phyloP scores from a whole-genome alignment of 305 asterid genomes.

The Fraxinus paxiana region DNA sequence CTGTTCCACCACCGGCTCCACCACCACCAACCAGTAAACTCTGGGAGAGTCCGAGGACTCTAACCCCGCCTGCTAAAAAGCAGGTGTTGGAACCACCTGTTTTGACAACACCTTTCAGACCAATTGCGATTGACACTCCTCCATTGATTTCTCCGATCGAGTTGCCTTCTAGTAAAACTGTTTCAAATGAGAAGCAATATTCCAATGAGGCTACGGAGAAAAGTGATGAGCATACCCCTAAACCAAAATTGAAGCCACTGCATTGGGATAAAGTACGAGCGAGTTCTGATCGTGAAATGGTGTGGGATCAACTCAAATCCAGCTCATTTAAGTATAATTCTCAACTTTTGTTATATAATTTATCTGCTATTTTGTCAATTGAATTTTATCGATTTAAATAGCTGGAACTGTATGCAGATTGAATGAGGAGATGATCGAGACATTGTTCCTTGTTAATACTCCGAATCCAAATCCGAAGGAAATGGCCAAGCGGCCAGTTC shows the following conservation, averaged over 20 bases:
- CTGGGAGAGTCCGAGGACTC: conserved; percentile 64
- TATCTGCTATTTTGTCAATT: neutral
- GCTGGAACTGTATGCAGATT: conserved; percentile 45
- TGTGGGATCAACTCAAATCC: conserved; percentile 94
- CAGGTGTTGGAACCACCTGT: conserved; percentile 40
- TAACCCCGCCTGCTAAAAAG: conserved; percentile 41
- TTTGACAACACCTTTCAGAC: conserved; percentile 42
- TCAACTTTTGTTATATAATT: neutral
- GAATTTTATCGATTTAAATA: neutral
- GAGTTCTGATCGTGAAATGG: conserved; percentile 89
- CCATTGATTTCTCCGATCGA: conserved; percentile 54
- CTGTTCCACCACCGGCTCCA: conserved; percentile 49
- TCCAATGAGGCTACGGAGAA: conserved; percentile 25
- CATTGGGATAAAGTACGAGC: conserved; percentile 99
- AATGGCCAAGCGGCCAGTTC: conserved; percentile 46
- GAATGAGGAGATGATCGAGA: conserved; percentile 95
- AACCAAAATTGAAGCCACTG: conserved; percentile 87
- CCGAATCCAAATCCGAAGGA: conserved; percentile 57
- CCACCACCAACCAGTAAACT: conserved; percentile 40
- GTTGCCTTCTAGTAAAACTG: conserved; percentile 41
- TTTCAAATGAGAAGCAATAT: conserved; percentile 14
- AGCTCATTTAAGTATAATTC: conserved; percentile 76
- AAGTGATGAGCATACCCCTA: conserved; percentile 48
- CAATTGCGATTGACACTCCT: conserved; percentile 41
- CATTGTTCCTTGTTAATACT: conserved; percentile 68